Evolutionary conservation across 2,329 filamentous ascomycete species (phyloP), one percentile per base, ranked within the genome.

Genomic region (Achaetomium macrosporum): DNA sequence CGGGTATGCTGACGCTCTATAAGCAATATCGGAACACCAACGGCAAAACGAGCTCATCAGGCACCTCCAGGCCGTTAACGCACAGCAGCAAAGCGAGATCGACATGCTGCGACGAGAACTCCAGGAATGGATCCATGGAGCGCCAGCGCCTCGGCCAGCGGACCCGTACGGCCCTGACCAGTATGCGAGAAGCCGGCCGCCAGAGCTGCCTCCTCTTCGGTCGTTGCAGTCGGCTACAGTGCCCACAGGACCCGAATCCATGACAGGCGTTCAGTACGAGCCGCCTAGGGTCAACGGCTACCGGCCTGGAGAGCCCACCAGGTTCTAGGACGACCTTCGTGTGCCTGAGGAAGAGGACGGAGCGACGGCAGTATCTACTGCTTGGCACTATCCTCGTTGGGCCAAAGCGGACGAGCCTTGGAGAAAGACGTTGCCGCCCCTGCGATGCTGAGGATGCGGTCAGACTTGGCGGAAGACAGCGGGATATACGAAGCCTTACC

Each of bases 241-340:
- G 5, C 71, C 66, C 30, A 68, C 66, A 12, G 47, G 54, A 0
- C 76, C 81, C 1, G 82, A 85, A 19, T 79, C 79, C 1, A 85
- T 85, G 82, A 83, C 79, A 1, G 82, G 82, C 2, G 80, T 85
- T 6, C 82, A 84, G 62, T 85, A 85, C 47, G 79, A 82, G 29
- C 68, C 70, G 6, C 70, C 76, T 2, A 70, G 74, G 19, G 57
- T 68, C 8, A 76, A 74, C 54, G 76, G 75, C 5, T 81, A 73
- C 58, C 73, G 76, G 40, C 64, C 63, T 19, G 59, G 63, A 51
- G 74, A 70, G 35, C 51, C 47, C 29, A 33, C 43, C 17, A 47
- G 55, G 46, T 61, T 53, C 41, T 59, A 56, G 39, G 30, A 4
- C 15, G 35, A 37, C n/a, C 15, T 37, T 5, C 13, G 35, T n/a